Evolutionary conservation across 116 monocot species (phyloP), one percentile per base, ranked within the genome.

Genomic region (Thalassia testudinum): DNA sequence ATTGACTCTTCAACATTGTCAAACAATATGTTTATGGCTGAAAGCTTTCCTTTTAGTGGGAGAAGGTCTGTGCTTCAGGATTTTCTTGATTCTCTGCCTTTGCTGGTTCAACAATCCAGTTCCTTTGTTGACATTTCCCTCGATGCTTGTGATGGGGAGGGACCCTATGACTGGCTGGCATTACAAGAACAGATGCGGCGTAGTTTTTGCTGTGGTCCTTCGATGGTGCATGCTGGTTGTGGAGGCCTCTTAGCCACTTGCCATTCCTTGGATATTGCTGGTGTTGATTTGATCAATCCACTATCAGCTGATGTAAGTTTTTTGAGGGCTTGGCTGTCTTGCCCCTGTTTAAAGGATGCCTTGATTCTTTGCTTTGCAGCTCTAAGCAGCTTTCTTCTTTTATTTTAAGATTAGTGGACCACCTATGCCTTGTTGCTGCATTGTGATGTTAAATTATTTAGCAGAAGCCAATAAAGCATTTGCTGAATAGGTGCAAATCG

Each of bases 211-310:
- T 97, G 97, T 68, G 89, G 83, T 48, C 97, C 97, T 42, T 78
- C 81, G 48, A 70, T 78, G 84, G 74, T 77, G 53, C 88, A 95
- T 85, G 85, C 95, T 53, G 95, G 95, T 30, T 95, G 95, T 77
- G 89, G 95, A 66, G 95, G 95, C 59, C 57, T 95, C 34, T 58
- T 95, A 42, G 75, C 88, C 54, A 58, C 64, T 26, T 79, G 89
- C 47, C 97, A 97, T 71, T 88, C 73, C 57, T 29, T 89, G 56
- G 97, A 97, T 62, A 74, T 88, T 75, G 97, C 89, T 82, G 97
- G 97, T 26, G 61, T 85, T 60, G 78, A 89, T 43, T 71, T 97
- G 57, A 60, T 77, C 34, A 71, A 97, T 64, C 89, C 85, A 37
- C 82, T 97, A 54, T 79, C 85, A 61, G 76, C 85, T 59, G 78